Conservation (phyloP, 192 early-diverging fungal species). For the Backusella macrospora region DNA sequence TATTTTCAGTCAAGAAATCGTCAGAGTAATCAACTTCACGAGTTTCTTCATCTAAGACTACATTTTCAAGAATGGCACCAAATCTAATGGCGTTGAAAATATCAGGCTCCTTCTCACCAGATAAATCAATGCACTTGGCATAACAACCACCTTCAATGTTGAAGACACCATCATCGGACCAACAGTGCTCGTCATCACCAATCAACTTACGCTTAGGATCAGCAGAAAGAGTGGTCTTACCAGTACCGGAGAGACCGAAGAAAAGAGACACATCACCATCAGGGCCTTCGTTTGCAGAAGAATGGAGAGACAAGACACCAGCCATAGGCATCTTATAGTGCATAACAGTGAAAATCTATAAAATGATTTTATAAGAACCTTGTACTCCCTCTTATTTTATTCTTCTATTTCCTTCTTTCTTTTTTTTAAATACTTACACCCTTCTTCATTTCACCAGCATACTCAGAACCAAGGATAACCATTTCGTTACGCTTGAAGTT, state of each 20-base stretch:
- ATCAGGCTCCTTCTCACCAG: constrained; percentile 97
- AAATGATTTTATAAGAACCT: background rate
- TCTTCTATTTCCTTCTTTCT: background rate
- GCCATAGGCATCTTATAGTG: constrained; percentile 98
- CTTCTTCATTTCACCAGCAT: constrained; percentile 99
- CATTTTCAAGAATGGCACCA: constrained; percentile 93
- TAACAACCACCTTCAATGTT: constrained; percentile 99
- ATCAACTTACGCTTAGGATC: constrained; percentile 92
- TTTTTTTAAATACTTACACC: constrained; percentile 58
- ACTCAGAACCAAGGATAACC: constrained; percentile 98
- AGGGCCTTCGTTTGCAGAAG: constrained; percentile 92
- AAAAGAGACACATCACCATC: constrained; percentile 93
- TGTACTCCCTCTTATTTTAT: background rate
- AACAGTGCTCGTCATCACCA: constrained; percentile 99
- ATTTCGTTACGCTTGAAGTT: constrained; percentile 94
- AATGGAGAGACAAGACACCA: constrained; percentile 87
- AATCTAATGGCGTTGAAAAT: constrained; percentile 96
- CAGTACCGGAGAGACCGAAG: constrained; percentile 98
- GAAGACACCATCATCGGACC: constrained; percentile 96
- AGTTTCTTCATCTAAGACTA: constrained; percentile 78
- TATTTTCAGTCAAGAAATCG: constrained; percentile 89
- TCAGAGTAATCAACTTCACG: constrained; percentile 83
- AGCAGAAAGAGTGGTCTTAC: constrained; percentile 97
- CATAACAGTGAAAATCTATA: constrained; percentile 91
- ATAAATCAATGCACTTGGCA: constrained; percentile 95